A percentile compares a stretch with the other conserved stretches of the same genome.
phyloP scores from a whole-genome alignment of 2,329 filamentous ascomycete genomes.

The Onygenales sp. region DNA sequence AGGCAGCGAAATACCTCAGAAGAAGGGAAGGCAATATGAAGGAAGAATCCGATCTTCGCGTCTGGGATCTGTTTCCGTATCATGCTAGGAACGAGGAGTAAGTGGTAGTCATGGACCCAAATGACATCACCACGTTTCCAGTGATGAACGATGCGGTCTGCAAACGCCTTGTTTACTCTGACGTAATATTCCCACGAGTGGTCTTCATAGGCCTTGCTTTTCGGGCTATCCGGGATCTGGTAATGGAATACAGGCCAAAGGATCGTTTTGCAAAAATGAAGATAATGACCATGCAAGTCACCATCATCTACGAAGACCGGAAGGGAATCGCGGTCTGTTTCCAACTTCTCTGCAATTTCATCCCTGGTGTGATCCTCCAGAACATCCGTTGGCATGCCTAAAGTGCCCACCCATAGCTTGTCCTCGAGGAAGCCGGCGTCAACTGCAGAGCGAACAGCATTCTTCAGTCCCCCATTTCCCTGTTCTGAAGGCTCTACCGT shows the following conservation, averaged over 20 bases:
- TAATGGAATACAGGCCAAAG: slow-evolving; percentile 98
- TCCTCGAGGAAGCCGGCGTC: slow-evolving; percentile 61
- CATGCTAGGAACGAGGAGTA: slow-evolving; percentile 81
- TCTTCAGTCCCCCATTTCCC: slow-evolving; percentile 85
- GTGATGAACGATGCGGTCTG: slow-evolving; percentile 77
- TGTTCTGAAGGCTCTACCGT: slow-evolving; percentile 75
- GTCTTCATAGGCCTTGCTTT: slow-evolving; percentile 96
- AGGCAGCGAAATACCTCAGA: slow-evolving; percentile 93
- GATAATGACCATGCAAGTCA: slow-evolving; percentile 90
- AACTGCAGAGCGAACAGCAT: slow-evolving; percentile 70
- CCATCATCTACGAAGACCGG: slow-evolving; percentile 81
- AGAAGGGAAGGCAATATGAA: slow-evolving; percentile 90
- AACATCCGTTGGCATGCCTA: slow-evolving; percentile 89
- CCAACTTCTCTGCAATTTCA: slow-evolving; percentile 72
- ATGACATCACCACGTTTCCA: slow-evolving; percentile 91
- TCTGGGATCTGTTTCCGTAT: slow-evolving; percentile 77
- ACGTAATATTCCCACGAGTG: slow-evolving; percentile 95
- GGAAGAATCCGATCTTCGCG: slow-evolving; percentile 90
- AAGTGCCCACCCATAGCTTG: slow-evolving; percentile 80
- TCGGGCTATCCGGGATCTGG: slow-evolving; percentile 93
- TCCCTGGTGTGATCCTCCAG: slow-evolving; percentile 65
- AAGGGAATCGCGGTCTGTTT: slow-evolving; percentile 71
- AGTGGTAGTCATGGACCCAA: slow-evolving; percentile 94
- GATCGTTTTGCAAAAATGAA: slow-evolving; percentile 95
- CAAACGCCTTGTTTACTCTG: slow-evolving; percentile 85